phyloP scores from a whole-genome alignment of 768 basidiomycete species.

The Basidioascus undulatus region DNA sequence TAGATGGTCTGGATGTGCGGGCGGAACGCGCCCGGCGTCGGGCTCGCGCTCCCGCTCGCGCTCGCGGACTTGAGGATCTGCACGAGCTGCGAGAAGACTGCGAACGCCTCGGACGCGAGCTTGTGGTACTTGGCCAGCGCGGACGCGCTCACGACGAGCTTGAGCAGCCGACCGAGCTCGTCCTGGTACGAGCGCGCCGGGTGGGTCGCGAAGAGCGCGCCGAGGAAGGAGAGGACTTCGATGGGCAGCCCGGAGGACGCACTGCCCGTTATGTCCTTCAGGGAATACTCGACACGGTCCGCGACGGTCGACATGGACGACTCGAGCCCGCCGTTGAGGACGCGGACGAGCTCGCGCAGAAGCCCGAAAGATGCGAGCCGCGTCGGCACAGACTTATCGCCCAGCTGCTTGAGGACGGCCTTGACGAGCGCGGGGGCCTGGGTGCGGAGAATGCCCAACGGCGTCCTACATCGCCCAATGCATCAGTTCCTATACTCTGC shows the following conservation, averaged over 20 bases:
- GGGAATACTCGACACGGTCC: slow-evolving; percentile 16
- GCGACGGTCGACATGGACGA: slow-evolving; percentile 39
- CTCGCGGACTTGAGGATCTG: slow-evolving; percentile 47
- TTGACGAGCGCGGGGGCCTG: slow-evolving; percentile 63
- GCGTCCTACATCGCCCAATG: no score
- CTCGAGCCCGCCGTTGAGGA: slow-evolving; percentile 62
- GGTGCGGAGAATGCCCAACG: slow-evolving; percentile 39
- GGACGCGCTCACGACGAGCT: slow-evolving; percentile 47
- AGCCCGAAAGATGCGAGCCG: slow-evolving; percentile 70
- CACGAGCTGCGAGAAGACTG: slow-evolving; percentile 59
- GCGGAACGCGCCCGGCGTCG: slow-evolving; percentile 9
- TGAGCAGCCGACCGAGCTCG: slow-evolving; percentile 41
- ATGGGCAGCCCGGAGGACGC: slow-evolving; percentile 62
- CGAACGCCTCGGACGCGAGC: slow-evolving; percentile 67
- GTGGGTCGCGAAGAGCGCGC: slow-evolving; percentile 57
- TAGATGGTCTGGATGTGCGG: slow-evolving; percentile 38
- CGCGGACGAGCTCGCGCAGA: slow-evolving; percentile 45
- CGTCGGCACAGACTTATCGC: slow-evolving; percentile 49
- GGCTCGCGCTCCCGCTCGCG: slow-evolving; percentile 10
- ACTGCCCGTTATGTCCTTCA: slow-evolving; percentile 19
- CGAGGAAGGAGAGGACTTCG: slow-evolving; percentile 62
- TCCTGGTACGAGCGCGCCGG: slow-evolving; percentile 30
- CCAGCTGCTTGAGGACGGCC: slow-evolving; percentile 61
- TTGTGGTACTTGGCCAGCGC: slow-evolving; percentile 71
- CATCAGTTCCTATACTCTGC: no score